phyloP scores from a whole-genome alignment of 768 basidiomycete genomes.

The Lactarius sanguifluus region DNA sequence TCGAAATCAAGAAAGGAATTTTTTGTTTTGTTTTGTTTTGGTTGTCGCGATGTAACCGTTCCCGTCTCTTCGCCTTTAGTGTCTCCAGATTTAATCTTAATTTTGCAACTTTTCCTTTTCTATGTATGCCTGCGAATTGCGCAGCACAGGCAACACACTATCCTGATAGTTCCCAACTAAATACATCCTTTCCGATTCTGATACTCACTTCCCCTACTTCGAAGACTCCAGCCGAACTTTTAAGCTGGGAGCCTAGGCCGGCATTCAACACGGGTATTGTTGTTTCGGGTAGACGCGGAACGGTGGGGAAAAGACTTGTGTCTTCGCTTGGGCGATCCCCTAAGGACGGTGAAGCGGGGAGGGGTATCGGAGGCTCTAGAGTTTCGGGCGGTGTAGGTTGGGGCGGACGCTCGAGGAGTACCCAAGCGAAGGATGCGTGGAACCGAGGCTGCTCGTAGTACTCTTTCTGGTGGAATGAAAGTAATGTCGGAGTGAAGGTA shows the following conservation, averaged over 20 bases:
- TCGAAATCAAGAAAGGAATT: too few relatives aligned
- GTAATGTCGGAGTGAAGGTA: slow-evolving; percentile 57
- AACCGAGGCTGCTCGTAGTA: slow-evolving; percentile 84
- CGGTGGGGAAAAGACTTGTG: slow-evolving; percentile 43
- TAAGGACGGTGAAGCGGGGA: background rate
- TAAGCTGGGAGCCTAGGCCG: slow-evolving; percentile 45
- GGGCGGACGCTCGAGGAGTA: slow-evolving; percentile 49
- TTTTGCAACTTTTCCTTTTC: too few relatives aligned
- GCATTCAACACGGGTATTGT: slow-evolving; percentile 52
- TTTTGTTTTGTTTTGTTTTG: too few relatives aligned
- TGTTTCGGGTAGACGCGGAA: slow-evolving; percentile 50
- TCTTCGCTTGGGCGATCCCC: slow-evolving; percentile 19
- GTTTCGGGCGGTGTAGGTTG: background rate
- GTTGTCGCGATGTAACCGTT: too few relatives aligned
- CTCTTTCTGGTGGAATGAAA: slow-evolving; percentile 63
- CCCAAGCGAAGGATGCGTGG: slow-evolving; percentile 90
- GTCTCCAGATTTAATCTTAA: too few relatives aligned
- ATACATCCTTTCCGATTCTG: slow-evolving; percentile 70
- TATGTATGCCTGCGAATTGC: too few relatives aligned
- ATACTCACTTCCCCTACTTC: slow-evolving; percentile 54
- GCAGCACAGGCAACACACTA: background rate
- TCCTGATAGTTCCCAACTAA: slow-evolving; percentile 44
- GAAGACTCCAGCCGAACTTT: slow-evolving; percentile 49
- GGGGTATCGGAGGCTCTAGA: background rate
- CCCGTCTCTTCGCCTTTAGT: too few relatives aligned